Evolutionary conservation across 352 stramenopile species (phyloP).

Genomic region (Globisporangium parvum): DNA sequence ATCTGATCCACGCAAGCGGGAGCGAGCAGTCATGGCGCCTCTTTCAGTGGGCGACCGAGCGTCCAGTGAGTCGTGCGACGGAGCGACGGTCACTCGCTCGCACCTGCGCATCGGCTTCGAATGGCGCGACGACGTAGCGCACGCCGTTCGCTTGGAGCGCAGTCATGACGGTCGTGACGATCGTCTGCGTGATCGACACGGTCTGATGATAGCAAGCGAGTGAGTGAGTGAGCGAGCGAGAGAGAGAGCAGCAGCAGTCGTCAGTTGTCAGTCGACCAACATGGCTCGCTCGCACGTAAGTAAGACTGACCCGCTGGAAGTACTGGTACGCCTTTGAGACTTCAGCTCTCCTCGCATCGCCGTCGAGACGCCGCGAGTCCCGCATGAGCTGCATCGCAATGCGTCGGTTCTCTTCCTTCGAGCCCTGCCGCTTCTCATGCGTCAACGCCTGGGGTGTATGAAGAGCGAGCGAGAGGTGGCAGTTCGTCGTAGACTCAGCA

Average conservation of each 20-base stretch:
- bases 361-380: slow-evolving; percentile 37
- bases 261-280: too few species aligned
- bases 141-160: slow-evolving; percentile 38
- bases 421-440: slow-evolving; percentile 50
- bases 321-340: slow-evolving; percentile 50
- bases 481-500: too few species aligned
- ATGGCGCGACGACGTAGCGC: slow-evolving; percentile 64
- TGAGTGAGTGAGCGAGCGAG: background rate
- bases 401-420: slow-evolving; percentile 53
- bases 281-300: background rate
- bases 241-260: too few species aligned
- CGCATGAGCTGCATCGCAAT: slow-evolving; percentile 46
- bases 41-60: too few species aligned
- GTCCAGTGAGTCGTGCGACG: background rate
- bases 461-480: too few species aligned
- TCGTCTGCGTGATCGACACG: slow-evolving; percentile 57
- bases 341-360: slow-evolving; percentile 40
- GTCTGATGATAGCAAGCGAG: too few species aligned
- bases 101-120: slow-evolving; percentile 69
- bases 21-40: too few species aligned
- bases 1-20: slow-evolving; percentile 33
- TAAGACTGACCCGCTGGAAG: slow-evolving; percentile 36
- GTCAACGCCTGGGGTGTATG: slow-evolving; percentile 36
- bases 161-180: slow-evolving; percentile 53
- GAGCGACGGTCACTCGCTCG: background rate